Conservation (phyloP, 2,329 filamentous ascomycete species). For the Amylocarpus encephaloides region DNA sequence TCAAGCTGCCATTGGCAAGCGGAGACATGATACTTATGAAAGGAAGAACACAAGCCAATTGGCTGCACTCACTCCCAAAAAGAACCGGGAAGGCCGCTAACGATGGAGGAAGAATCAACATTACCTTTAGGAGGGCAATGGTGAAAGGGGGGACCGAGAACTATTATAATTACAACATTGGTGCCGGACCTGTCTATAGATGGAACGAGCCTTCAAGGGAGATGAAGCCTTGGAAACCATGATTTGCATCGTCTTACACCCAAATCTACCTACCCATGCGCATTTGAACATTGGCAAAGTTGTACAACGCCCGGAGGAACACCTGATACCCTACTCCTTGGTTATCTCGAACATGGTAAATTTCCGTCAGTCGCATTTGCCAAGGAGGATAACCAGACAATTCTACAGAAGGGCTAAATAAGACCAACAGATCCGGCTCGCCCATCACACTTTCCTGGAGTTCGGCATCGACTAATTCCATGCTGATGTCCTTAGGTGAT, state of each 20-base stretch:
- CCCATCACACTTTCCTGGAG: slow-evolving; percentile 71
- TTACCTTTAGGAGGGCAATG: slow-evolving; percentile 69
- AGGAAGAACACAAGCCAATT: slow-evolving; percentile 66
- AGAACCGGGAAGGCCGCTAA: slow-evolving; percentile 56
- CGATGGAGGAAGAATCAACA: slow-evolving; percentile 64
- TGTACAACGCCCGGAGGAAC: slow-evolving; percentile 78
- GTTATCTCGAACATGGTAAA: slow-evolving; percentile 73
- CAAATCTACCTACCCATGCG: slow-evolving; percentile 45
- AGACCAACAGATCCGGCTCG: slow-evolving; percentile 82
- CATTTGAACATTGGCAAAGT: slow-evolving; percentile 83
- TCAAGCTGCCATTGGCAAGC: slow-evolving; percentile 50
- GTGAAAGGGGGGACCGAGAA: slow-evolving; percentile 70
- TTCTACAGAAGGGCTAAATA: slow-evolving; percentile 79
- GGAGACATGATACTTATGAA: slow-evolving; percentile 79
- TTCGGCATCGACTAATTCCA: slow-evolving; percentile 84
- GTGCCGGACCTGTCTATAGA: slow-evolving; percentile 58
- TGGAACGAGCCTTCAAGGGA: slow-evolving; percentile 55
- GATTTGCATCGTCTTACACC: background rate
- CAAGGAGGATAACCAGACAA: slow-evolving; percentile 92
- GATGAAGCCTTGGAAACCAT: slow-evolving; percentile 27
- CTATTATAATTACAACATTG: slow-evolving; percentile 80
- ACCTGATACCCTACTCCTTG: slow-evolving; percentile 88
- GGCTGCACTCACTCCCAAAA: slow-evolving; percentile 75
- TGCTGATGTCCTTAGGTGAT: slow-evolving; percentile 71
- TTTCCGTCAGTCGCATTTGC: slow-evolving; percentile 92